Evolutionary conservation across 2,329 filamentous ascomycete species (phyloP).

Genomic region (Metarhizium rileyi): DNA sequence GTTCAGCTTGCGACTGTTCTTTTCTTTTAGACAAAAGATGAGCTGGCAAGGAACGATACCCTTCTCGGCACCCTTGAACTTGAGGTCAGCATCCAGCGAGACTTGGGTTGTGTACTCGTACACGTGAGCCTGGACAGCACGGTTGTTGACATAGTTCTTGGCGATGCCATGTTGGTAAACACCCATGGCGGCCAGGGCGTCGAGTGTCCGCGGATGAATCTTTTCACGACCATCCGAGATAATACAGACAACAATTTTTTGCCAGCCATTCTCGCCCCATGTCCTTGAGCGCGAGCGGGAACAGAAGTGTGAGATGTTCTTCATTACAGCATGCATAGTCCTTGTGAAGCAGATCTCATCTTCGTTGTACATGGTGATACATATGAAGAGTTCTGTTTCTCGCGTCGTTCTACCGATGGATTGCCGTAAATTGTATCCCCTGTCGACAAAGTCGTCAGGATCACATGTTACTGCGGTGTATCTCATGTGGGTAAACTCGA

Average conservation of each 20-base stretch:
- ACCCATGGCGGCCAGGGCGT: slow-evolving; percentile 91
- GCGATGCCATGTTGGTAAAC: slow-evolving; percentile 98
- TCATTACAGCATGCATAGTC: slow-evolving; percentile 98
- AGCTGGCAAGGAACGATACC: slow-evolving; percentile 97
- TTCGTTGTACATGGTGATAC: slow-evolving; percentile 98
- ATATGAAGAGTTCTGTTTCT: slow-evolving; percentile 94
- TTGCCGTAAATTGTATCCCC: slow-evolving; percentile 87
- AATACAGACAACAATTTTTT: slow-evolving; percentile 97
- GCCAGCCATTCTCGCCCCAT: slow-evolving; percentile 96
- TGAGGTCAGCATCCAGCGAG: slow-evolving; percentile 86
- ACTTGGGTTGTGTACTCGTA: slow-evolving; percentile 99
- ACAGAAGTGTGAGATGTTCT: slow-evolving; percentile 96
- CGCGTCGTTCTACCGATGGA: slow-evolving; percentile 74
- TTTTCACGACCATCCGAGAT: slow-evolving; percentile 86
- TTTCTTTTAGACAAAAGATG: slow-evolving; percentile 97
- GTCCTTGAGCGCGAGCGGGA: slow-evolving; percentile 83
- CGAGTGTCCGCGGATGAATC: slow-evolving; percentile 86
- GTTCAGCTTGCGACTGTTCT: slow-evolving; percentile 96
- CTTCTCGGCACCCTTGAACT: slow-evolving; percentile 98
- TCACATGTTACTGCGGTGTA: slow-evolving; percentile 98
- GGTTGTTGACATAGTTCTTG: slow-evolving; percentile 95
- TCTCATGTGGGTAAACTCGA: slow-evolving; percentile 97
- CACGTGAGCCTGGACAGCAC: slow-evolving; percentile 89
- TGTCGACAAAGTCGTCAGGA: slow-evolving; percentile 81
- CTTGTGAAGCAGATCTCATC: slow-evolving; percentile 93